Conservation (phyloP, 2,329 filamentous ascomycete genomes). For the Xylariaceae sp. region DNA sequence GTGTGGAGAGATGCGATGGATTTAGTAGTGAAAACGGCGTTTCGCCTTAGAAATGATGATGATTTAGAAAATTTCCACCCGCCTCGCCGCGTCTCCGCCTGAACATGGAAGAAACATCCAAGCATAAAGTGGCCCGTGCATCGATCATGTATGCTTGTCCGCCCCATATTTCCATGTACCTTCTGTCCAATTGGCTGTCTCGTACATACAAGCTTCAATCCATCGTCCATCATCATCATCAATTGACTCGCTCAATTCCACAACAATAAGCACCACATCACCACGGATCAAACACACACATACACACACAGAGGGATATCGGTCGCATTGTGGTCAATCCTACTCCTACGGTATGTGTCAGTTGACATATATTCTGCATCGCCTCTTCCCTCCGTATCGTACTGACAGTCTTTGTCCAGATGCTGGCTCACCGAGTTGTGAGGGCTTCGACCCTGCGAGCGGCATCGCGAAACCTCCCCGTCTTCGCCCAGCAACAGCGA, state of each 20-base stretch:
- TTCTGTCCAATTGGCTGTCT: too few relatives aligned
- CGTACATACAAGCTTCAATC: too few relatives aligned
- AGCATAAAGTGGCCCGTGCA: background rate
- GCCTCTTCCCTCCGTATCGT: background rate
- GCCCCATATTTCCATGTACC: too few relatives aligned
- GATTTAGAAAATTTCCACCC: constrained; percentile 34
- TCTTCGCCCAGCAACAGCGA: constrained; percentile 56
- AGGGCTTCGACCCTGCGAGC: constrained; percentile 45
- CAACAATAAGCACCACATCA: constrained; percentile 1
- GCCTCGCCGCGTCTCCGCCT: constrained; percentile 17
- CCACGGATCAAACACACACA: constrained; percentile 15
- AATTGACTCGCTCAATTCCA: background rate
- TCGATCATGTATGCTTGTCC: background rate
- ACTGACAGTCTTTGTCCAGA: constrained; percentile 36
- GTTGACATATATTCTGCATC: constrained; percentile 8
- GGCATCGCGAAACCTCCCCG: constrained; percentile 45
- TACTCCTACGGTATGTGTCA: constrained; percentile 33
- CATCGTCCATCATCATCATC: too few relatives aligned
- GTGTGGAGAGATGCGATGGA: constrained; percentile 43
- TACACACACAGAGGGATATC: constrained; percentile 13
- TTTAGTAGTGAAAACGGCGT: constrained; percentile 39
- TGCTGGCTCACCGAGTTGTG: constrained; percentile 58
- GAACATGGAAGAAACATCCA: background rate
- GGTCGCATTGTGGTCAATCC: constrained; percentile 31
- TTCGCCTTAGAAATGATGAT: constrained; percentile 47